These are phyloP conservation scores for Podila clonocystis DNA, from an alignment of 192 early-diverging fungal genomes.

Conservation along the genomic window DNA sequence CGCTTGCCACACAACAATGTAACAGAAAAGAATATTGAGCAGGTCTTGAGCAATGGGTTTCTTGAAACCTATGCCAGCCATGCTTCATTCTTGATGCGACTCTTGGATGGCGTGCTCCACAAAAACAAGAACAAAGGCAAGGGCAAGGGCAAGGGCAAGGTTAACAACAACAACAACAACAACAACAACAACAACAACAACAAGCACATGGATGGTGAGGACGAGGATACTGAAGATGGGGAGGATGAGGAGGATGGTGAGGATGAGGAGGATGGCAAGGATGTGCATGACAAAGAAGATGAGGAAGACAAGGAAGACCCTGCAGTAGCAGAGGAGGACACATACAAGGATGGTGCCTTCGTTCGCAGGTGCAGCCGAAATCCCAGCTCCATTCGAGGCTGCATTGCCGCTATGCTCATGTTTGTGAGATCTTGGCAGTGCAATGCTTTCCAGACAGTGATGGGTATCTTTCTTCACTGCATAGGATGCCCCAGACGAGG, in stretches of 20 bases:
- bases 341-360: not conserved
- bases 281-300: too few relatives aligned
- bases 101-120: conserved; percentile 17
- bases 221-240: too few relatives aligned
- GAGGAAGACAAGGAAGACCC: too few relatives aligned
- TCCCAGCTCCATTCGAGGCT: conserved; percentile 18
- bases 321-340: too few relatives aligned
- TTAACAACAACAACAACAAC: too few relatives aligned
- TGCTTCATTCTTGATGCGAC: conserved; percentile 5
- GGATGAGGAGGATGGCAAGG: too few relatives aligned
- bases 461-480: conserved; percentile 19
- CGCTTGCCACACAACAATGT: conserved; percentile 11
- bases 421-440: conserved; percentile 13
- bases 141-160: too few relatives aligned
- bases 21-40: conserved; percentile 4
- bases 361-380: conserved; percentile 4
- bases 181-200: too few relatives aligned
- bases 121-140: too few relatives aligned
- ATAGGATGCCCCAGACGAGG: conserved; percentile 11
- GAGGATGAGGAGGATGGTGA: too few relatives aligned
- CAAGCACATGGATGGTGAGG: too few relatives aligned
- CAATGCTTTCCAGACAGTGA: conserved; percentile 21
- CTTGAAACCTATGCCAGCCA: not conserved
- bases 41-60: conserved; percentile 7
- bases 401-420: conserved; percentile 19